A percentile compares a stretch with the other conserved stretches of the same genome.
These are phyloP conservation scores for Elongisporangium prolatum DNA, from an alignment of 352 stramenopile species.

Conservation along the genomic window DNA sequence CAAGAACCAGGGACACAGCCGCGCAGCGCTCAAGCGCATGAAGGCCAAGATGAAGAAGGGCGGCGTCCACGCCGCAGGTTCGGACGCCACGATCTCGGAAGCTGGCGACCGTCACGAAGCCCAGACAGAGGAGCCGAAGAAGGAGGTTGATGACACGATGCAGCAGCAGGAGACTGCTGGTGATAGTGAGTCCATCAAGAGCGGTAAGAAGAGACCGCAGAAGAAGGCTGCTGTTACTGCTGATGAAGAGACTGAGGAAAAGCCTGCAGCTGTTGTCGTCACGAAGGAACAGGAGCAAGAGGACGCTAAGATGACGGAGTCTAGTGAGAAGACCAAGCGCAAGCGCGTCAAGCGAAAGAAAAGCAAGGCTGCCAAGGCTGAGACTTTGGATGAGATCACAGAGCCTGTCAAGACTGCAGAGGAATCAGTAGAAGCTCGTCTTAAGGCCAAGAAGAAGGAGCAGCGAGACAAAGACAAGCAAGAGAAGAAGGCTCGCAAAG, in stretches of 20 bases:
- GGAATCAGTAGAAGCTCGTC: not conserved
- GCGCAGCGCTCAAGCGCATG: conserved; percentile 74
- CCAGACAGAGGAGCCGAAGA: conserved; percentile 13
- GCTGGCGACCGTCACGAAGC: conserved; percentile 11
- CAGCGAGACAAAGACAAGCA: conserved; percentile 13
- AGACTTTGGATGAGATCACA: conserved; percentile 4
- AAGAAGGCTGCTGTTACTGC: conserved; percentile 3
- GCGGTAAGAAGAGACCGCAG: not conserved
- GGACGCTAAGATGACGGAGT: conserved; percentile 6
- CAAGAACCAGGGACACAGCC: conserved; percentile 43
- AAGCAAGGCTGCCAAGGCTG: conserved; percentile 8
- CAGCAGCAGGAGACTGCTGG: conserved; percentile 7
- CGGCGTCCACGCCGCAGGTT: conserved; percentile 19
- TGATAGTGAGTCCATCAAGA: conserved; percentile 1
- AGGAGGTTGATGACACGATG: conserved; percentile 18
- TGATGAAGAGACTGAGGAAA: conserved; percentile 1
- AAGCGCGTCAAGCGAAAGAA: conserved; percentile 37
- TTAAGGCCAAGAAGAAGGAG: conserved; percentile 26
- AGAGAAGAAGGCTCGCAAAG: conserved; percentile 16
- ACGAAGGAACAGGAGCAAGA: conserved; percentile 16
- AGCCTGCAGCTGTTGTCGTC: not conserved
- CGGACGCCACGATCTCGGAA: conserved; percentile 20
- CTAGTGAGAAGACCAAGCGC: conserved; percentile 10
- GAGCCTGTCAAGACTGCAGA: not conserved
- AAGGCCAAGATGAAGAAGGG: conserved; percentile 68